These are phyloP conservation scores for Leucocoprinus birnbaumii DNA, from an alignment of 768 basidiomycete species.

Conservation along the genomic window DNA sequence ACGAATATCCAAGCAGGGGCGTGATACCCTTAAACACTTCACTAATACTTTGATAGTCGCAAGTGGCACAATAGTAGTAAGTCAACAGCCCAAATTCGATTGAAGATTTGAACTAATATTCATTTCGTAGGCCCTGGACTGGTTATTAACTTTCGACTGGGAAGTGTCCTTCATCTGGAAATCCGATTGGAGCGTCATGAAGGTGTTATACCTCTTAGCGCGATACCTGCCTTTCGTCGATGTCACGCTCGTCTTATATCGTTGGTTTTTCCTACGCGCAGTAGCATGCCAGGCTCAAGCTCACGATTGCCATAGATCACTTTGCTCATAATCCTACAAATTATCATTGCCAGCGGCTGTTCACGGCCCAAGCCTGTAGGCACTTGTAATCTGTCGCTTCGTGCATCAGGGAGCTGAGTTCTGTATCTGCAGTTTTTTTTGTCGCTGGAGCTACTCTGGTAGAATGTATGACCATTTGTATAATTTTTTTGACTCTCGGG, in stretches of 20 bases:
- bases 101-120: neutral
- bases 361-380: neutral
- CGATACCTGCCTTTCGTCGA: constrained; percentile 4
- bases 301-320: neutral
- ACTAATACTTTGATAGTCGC: neutral
- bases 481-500: too few species aligned
- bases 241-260: neutral
- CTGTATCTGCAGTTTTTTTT: neutral
- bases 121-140: neutral
- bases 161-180: constrained; percentile 1
- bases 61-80: neutral
- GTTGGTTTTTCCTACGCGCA: neutral
- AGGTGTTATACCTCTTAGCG: neutral
- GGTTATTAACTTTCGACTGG: neutral
- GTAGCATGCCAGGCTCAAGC: neutral
- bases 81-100: neutral
- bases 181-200: neutral
- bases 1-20: neutral
- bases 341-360: neutral
- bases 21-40: neutral
- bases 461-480: neutral
- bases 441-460: neutral
- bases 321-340: too few species aligned
- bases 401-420: too few species aligned
- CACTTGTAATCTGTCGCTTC: neutral